phyloP scores from a whole-genome alignment of 148 eudicot genomes.

The Pharnaceum exiguum region DNA sequence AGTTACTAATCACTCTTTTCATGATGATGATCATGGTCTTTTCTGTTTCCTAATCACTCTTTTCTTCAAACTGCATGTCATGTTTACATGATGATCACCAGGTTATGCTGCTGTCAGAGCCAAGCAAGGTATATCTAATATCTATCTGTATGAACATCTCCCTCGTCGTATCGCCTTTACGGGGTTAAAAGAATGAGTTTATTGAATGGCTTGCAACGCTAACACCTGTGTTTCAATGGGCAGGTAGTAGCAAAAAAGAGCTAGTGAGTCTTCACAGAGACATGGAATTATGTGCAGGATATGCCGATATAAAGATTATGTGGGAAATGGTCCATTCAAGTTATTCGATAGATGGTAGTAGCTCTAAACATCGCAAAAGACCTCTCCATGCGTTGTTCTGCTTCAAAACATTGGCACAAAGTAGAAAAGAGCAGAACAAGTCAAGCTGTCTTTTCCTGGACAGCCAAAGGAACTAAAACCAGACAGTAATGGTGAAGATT shows the following conservation, averaged over 20 bases:
- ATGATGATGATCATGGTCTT: too few relatives aligned
- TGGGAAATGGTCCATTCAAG: slow-evolving; percentile 64
- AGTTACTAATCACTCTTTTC: too few relatives aligned
- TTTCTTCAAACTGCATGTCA: neutral
- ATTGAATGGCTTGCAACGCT: neutral
- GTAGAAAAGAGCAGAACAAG: too few relatives aligned
- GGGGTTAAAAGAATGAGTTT: neutral
- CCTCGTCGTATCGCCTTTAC: neutral
- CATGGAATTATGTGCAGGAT: slow-evolving; percentile 56
- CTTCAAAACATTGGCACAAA: too few relatives aligned
- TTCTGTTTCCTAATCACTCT: neutral
- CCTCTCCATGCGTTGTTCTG: slow-evolving; percentile 23
- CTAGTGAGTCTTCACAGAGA: slow-evolving; percentile 50
- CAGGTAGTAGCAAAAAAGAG: slow-evolving; percentile 29
- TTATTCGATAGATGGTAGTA: slow-evolving; percentile 4
- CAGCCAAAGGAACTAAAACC: too few relatives aligned
- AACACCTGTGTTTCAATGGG: neutral
- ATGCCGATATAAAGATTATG: slow-evolving; percentile 64
- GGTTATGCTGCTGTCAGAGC: slow-evolving; percentile 5
- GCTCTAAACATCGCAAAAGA: slow-evolving; percentile 9
- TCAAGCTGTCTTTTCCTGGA: too few relatives aligned
- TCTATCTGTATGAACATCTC: neutral
- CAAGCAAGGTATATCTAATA: slow-evolving; percentile 10
- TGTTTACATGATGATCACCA: slow-evolving; percentile 1
- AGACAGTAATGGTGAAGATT: too few relatives aligned